These are phyloP conservation scores for Blastobotrys ciferrii DNA, from an alignment of 1,139 yeast species.

Conservation along the genomic window DNA sequence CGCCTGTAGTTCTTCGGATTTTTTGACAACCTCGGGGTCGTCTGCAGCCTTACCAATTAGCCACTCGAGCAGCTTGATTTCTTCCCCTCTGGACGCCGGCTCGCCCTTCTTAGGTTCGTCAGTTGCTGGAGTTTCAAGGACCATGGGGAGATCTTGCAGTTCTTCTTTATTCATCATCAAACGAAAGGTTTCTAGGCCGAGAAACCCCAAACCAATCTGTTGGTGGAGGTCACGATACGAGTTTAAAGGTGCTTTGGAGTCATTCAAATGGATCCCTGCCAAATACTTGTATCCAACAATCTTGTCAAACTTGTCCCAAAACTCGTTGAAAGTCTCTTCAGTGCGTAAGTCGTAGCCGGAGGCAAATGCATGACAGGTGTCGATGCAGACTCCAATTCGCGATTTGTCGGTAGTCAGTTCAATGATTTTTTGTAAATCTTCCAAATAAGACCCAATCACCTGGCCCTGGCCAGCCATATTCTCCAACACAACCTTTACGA, in stretches of 20 bases:
- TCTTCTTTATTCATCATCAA: constrained; percentile 66
- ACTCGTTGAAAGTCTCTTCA: constrained; percentile 53
- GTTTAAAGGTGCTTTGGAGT: constrained; percentile 89
- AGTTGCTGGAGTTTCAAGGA: constrained; percentile 85
- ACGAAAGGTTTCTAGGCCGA: constrained; percentile 83
- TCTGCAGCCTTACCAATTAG: constrained; percentile 52
- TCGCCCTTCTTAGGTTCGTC: constrained; percentile 39
- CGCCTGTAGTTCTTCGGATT: constrained; percentile 49
- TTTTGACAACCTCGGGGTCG: constrained; percentile 55
- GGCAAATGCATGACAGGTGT: constrained; percentile 93
- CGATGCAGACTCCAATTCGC: constrained; percentile 90
- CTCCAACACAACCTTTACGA: constrained; percentile 86
- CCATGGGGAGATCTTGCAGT: constrained; percentile 66
- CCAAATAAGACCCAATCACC: constrained; percentile 75
- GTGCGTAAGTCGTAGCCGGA: constrained; percentile 89
- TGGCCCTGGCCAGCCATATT: constrained; percentile 99
- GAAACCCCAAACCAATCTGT: constrained; percentile 80
- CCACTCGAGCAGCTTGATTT: constrained; percentile 69
- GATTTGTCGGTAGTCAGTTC: constrained; percentile 70
- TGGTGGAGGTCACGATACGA: constrained; percentile 93
- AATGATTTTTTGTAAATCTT: constrained; percentile 75
- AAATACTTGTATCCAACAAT: constrained; percentile 73
- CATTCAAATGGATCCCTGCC: constrained; percentile 82
- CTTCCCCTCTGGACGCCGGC: constrained; percentile 67
- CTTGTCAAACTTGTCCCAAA: constrained; percentile 73